Percentiles rank a stretch among this genome's conserved stretches.
Evolutionary conservation across 306 rosid species (phyloP).

Genomic region (Lathyrus aphaca): DNA sequence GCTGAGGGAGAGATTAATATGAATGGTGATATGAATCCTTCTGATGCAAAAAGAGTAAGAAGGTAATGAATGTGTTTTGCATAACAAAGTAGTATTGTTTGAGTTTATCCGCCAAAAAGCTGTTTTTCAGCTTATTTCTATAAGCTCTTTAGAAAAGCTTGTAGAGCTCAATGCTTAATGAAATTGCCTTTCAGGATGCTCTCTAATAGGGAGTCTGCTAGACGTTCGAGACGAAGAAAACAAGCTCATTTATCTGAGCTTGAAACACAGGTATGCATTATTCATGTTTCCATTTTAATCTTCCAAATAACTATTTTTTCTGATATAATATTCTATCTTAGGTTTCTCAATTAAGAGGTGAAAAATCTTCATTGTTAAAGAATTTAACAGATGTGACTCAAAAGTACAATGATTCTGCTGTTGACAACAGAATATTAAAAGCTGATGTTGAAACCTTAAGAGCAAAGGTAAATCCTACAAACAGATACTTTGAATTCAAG

Average conservation of each 20-base stretch:
- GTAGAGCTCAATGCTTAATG: neutral
- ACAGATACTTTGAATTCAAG: neutral
- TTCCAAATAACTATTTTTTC: neutral
- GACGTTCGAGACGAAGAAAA: slow-evolving; percentile 96
- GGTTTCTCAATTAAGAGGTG: slow-evolving; percentile 83
- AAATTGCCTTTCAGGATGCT: slow-evolving; percentile 75
- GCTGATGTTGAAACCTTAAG: slow-evolving; percentile 92
- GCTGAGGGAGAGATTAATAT: slow-evolving; percentile 76
- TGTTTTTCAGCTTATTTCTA: neutral
- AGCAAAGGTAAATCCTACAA: slow-evolving; percentile 66
- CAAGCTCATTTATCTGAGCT: slow-evolving; percentile 97
- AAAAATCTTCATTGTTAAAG: slow-evolving; percentile 81
- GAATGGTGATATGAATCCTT: slow-evolving; percentile 60
- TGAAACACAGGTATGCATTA: slow-evolving; percentile 68
- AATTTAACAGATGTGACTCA: slow-evolving; percentile 70
- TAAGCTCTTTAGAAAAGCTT: neutral
- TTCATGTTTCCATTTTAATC: neutral
- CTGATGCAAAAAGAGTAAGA: slow-evolving; percentile 85
- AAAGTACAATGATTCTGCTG: slow-evolving; percentile 65
- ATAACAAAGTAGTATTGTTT: slow-evolving; percentile 21
- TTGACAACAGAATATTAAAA: slow-evolving; percentile 85
- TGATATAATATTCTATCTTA: slow-evolving; percentile 42
- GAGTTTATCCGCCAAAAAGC: neutral
- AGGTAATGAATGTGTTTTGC: slow-evolving; percentile 60
- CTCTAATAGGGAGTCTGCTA: slow-evolving; percentile 95